Conservation (phyloP, 352 stramenopile species). For the Globisporangium spinosum region DNA sequence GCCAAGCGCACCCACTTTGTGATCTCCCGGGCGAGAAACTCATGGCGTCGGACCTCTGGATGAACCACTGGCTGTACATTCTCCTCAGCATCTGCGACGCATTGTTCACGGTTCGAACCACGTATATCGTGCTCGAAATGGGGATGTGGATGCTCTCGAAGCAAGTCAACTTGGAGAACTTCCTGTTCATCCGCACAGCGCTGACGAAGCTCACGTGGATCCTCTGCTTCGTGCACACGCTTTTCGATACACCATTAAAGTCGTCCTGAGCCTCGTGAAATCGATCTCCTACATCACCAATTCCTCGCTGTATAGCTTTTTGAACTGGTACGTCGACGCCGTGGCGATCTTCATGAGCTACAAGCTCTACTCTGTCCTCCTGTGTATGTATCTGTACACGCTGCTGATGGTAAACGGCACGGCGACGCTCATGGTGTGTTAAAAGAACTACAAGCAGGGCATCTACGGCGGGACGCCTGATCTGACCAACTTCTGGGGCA, state of each 20-base stretch:
- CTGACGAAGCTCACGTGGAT: conserved; percentile 50
- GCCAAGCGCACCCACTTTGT: conserved; percentile 30
- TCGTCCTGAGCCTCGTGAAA: conserved; percentile 14
- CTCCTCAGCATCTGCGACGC: conserved; percentile 48
- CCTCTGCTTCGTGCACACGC: conserved; percentile 43
- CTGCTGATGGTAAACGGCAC: conserved; percentile 19
- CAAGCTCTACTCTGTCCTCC: conserved; percentile 31
- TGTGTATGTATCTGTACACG: conserved; percentile 20
- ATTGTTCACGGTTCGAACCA: conserved; percentile 36
- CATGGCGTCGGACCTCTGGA: conserved; percentile 54
- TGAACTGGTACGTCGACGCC: conserved; percentile 8
- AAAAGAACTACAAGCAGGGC: conserved; percentile 5
- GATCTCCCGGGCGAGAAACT: conserved; percentile 34
- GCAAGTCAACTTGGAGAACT: conserved; percentile 40
- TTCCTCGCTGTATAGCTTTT: conserved; percentile 10
- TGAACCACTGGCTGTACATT: conserved; percentile 70
- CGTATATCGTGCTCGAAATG: conserved; percentile 41
- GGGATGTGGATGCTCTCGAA: conserved; percentile 50
- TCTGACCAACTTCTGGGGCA: conserved; percentile 27
- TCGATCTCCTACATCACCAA: conserved; percentile 46
- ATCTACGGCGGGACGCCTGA: conserved; percentile 25
- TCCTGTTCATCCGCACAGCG: conserved; percentile 45
- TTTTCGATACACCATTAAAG: conserved; percentile 30
- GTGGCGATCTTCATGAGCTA: conserved; percentile 23
- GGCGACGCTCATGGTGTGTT: conserved; percentile 24